phyloP scores from a whole-genome alignment of 257 asterid genomes.

The Sherardia arvensis region DNA sequence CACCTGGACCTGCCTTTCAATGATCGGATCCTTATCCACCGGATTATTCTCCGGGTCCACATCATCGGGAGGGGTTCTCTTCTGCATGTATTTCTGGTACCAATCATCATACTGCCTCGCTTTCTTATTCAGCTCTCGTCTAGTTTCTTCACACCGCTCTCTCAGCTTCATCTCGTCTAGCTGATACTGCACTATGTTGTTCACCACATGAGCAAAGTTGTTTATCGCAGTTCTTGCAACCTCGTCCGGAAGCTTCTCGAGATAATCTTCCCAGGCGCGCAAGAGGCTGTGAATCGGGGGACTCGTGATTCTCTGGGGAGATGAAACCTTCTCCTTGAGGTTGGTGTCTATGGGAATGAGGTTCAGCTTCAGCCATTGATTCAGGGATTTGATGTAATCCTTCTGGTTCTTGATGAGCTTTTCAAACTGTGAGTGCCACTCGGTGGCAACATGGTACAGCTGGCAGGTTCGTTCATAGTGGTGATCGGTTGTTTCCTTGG shows the following conservation, averaged over 20 bases:
- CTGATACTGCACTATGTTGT: slow-evolving; percentile 60
- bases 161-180: slow-evolving; percentile 70
- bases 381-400: slow-evolving; percentile 59
- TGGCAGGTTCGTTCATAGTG: slow-evolving; percentile 81
- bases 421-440: slow-evolving; percentile 61
- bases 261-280: slow-evolving; percentile 61
- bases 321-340: slow-evolving; percentile 63
- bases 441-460: slow-evolving; percentile 67
- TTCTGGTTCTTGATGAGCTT: slow-evolving; percentile 65
- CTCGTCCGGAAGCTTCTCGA: slow-evolving; percentile 75
- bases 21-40: slow-evolving; percentile 27
- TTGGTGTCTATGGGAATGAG: slow-evolving; percentile 81
- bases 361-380: slow-evolving; percentile 67
- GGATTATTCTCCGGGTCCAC: slow-evolving; percentile 50
- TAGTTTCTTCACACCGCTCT: slow-evolving; percentile 54
- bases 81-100: slow-evolving; percentile 59
- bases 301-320: slow-evolving; percentile 58
- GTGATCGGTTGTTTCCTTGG: slow-evolving; percentile 81
- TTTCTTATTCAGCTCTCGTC: slow-evolving; percentile 54
- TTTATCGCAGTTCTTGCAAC: slow-evolving; percentile 55
- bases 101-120: slow-evolving; percentile 66
- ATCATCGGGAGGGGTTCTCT: slow-evolving; percentile 52
- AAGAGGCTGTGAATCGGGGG: slow-evolving; percentile 64
- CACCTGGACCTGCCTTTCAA: slow-evolving; percentile 43
- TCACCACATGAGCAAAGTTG: slow-evolving; percentile 63